Percentiles rank a stretch among this genome's conserved stretches.
phyloP scores from a whole-genome alignment of 2,329 filamentous ascomycete species.

The Chaetomium olivaceum region DNA sequence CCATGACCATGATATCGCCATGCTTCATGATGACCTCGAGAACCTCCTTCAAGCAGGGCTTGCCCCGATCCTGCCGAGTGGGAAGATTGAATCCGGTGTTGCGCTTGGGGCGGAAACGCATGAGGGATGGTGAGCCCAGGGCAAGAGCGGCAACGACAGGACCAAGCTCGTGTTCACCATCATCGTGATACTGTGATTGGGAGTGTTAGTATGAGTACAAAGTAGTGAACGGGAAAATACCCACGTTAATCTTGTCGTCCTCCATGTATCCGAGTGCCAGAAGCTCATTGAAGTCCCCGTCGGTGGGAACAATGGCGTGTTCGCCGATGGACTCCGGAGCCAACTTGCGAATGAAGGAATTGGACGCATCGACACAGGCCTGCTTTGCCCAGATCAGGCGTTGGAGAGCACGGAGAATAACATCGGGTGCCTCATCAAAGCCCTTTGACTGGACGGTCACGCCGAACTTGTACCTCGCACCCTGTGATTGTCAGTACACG shows the following conservation, averaged over 20 bases:
- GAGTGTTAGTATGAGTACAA: constrained; percentile 3
- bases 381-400: constrained; percentile 58
- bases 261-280: constrained; percentile 65
- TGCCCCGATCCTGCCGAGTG: constrained; percentile 21
- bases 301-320: constrained; percentile 13
- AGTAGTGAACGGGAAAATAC: constrained; percentile 27
- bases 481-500: constrained; percentile 42
- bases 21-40: constrained; percentile 53
- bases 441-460: constrained; percentile 53
- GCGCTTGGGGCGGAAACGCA: constrained; percentile 59
- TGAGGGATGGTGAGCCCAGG: constrained; percentile 58
- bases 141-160: constrained; percentile 63
- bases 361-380: constrained; percentile 40
- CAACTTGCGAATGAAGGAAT: constrained; percentile 30
- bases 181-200: constrained; percentile 59
- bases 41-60: constrained; percentile 36
- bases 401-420: constrained; percentile 52
- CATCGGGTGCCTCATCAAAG: constrained; percentile 50
- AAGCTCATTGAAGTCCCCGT: constrained; percentile 61
- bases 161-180: constrained; percentile 63
- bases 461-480: constrained; percentile 67
- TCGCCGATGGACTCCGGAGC: background rate
- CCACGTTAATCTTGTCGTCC: constrained; percentile 56
- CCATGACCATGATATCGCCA: constrained; percentile 66
- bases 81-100: constrained; percentile 32